phyloP scores from a whole-genome alignment of 306 rosid species.

The Cucumis hystrix region DNA sequence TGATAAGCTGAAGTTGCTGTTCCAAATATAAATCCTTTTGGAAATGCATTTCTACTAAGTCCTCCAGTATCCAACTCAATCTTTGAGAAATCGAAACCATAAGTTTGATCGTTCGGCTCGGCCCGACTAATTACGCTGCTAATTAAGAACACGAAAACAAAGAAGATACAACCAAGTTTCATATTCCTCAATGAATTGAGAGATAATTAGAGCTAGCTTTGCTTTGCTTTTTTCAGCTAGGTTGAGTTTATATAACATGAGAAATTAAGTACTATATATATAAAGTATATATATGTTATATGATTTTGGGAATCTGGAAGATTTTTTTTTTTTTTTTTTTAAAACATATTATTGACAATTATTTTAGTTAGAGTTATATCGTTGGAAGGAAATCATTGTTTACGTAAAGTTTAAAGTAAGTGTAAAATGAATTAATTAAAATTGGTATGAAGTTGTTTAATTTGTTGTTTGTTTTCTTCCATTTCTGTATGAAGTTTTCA shows the following conservation, averaged over 20 bases:
- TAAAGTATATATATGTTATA: too few relatives aligned
- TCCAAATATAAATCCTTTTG: constrained; percentile 57
- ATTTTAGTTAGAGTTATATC: background rate
- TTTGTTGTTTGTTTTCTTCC: background rate
- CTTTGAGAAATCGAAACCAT: background rate
- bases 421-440: background rate
- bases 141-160: background rate
- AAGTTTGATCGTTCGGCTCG: background rate
- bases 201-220: background rate
- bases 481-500: background rate
- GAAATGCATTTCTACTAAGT: constrained; percentile 35
- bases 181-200: background rate
- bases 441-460: background rate
- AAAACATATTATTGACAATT: too few relatives aligned
- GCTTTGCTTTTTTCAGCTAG: background rate
- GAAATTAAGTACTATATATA: background rate
- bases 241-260: background rate
- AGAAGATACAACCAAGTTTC: background rate
- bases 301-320: background rate
- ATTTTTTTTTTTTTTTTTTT: background rate
- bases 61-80: constrained; percentile 32
- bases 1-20: constrained; percentile 85
- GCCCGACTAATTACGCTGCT: too few relatives aligned
- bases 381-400: background rate
- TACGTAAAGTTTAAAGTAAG: background rate